A percentile compares a stretch with the other conserved stretches of the same genome.
phyloP scores from a whole-genome alignment of 495 filamentous ascomycete species.

The Pseudevernia furfuracea region DNA sequence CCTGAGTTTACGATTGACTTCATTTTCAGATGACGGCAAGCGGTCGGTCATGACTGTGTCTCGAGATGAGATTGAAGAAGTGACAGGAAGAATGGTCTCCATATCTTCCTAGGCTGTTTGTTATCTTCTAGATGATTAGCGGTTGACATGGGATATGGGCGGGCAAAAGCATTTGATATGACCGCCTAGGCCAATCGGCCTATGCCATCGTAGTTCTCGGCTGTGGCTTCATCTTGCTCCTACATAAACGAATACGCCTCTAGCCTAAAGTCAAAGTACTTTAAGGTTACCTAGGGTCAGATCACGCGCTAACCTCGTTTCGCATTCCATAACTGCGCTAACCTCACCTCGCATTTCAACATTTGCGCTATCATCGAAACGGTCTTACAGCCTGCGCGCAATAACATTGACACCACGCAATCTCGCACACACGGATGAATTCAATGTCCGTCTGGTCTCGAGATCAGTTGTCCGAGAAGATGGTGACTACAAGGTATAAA shows the following conservation, averaged over 20 bases:
- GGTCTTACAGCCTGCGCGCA: too few species aligned
- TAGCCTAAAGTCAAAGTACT: too few species aligned
- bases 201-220: too few species aligned
- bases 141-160: too few species aligned
- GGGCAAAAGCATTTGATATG: too few species aligned
- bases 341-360: not conserved
- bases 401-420: not conserved
- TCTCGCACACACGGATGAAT: not conserved
- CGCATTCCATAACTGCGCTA: conserved; percentile 1
- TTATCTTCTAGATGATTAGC: too few species aligned
- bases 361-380: not conserved
- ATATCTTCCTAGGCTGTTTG: too few species aligned
- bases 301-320: not conserved
- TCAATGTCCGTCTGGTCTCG: not conserved
- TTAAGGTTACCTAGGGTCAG: too few species aligned
- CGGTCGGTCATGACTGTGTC: not conserved
- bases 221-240: not conserved
- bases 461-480: not conserved
- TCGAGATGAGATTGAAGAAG: not conserved
- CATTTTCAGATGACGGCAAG: not conserved
- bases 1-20: not conserved
- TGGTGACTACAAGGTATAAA: not conserved
- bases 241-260: not conserved
- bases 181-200: too few species aligned
- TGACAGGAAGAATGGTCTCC: not conserved